These are phyloP conservation scores for Ophiostoma australiae DNA, from an alignment of 2,329 filamentous ascomycete species.

Conservation along the genomic window DNA sequence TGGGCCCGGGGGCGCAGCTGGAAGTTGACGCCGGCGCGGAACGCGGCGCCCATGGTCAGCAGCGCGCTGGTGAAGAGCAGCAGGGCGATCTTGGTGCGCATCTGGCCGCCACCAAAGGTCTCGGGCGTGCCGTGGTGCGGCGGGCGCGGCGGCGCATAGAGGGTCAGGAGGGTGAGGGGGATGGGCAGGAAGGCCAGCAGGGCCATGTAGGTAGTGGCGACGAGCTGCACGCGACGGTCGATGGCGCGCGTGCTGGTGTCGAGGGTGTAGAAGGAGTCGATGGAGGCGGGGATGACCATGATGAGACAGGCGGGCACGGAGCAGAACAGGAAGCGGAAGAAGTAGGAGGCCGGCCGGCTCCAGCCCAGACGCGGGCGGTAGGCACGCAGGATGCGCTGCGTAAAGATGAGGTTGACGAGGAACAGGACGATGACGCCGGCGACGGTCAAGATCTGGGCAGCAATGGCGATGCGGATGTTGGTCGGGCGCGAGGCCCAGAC, in stretches of 20 bases:
- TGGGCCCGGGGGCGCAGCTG: slow-evolving; percentile 44
- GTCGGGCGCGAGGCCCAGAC: slow-evolving; percentile 46
- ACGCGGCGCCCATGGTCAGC: slow-evolving; percentile 64
- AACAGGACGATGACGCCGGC: slow-evolving; percentile 72
- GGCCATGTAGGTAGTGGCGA: slow-evolving; percentile 57
- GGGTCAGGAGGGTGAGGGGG: slow-evolving; percentile 46
- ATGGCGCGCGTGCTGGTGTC: slow-evolving; percentile 43
- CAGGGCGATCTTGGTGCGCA: slow-evolving; percentile 61
- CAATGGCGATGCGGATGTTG: slow-evolving; percentile 45
- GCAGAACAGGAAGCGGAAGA: slow-evolving; percentile 55
- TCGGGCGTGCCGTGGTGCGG: slow-evolving; percentile 39
- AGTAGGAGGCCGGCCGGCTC: slow-evolving; percentile 47
- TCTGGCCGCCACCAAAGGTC: slow-evolving; percentile 62
- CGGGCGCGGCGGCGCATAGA: slow-evolving; percentile 42
- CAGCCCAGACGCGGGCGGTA: slow-evolving; percentile 68
- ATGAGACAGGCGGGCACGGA: slow-evolving; percentile 55
- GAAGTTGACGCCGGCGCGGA: slow-evolving; percentile 59
- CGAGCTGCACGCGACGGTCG: slow-evolving; percentile 60
- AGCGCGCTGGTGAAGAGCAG: slow-evolving; percentile 55
- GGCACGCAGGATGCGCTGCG: slow-evolving; percentile 69
- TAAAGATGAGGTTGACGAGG: slow-evolving; percentile 71
- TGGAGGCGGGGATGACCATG: slow-evolving; percentile 60
- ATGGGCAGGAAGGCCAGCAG: slow-evolving; percentile 63
- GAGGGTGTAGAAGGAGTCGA: slow-evolving; percentile 65
- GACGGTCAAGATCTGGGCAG: slow-evolving; percentile 64